Evolutionary conservation across 192 early-diverging fungal species (phyloP), one percentile per base, ranked within the genome.

Genomic region (Podila minutissima): DNA sequence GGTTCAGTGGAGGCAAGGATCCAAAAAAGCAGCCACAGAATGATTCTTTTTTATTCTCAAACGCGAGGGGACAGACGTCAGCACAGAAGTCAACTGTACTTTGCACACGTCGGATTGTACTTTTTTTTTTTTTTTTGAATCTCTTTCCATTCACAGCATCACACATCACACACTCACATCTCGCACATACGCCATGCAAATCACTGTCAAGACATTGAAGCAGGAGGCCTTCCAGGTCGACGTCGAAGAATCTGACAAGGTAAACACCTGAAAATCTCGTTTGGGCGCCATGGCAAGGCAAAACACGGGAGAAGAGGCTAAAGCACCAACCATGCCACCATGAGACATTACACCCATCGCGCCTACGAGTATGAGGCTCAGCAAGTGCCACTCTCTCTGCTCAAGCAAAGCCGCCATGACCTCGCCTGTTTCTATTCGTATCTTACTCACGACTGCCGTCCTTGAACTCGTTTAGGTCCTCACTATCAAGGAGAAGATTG

Each of bases 131-230:
- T 15, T 53, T 15, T 37, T 49, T 64, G 29, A 50, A 51, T 26
- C 19, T 58, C 24, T 60, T 29, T n/a, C 24, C 22, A 63, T 41
- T 35, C 35, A 32, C 22, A 35, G n/a, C 6, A 12, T 64, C 19
- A 35, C 31, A 35, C 32, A 10, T 24, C 62, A 13, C 55, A 26
- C 41, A 46, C 41, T 10, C 41, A 22, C 62, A 17, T 22, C 62
- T 8, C 37, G 13, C 19, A 37, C 46, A 48, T 6, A 65, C 22
- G 11, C 22, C 20, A 61, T 93, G 96, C 89, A 93, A 74, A 83
- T 98, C 69, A 95, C 94, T 22, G 72, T 98, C 75, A 98, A 98
- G 83, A 98, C 95, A 29, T 89, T 98, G 58, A 91, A 94, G 75
- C 94, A 98, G 74, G 91, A 96, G 86, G 79, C 85, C 64, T 95